Conservation (phyloP, 2,329 filamentous ascomycete genomes). For the Colletotrichum sp. region DNA sequence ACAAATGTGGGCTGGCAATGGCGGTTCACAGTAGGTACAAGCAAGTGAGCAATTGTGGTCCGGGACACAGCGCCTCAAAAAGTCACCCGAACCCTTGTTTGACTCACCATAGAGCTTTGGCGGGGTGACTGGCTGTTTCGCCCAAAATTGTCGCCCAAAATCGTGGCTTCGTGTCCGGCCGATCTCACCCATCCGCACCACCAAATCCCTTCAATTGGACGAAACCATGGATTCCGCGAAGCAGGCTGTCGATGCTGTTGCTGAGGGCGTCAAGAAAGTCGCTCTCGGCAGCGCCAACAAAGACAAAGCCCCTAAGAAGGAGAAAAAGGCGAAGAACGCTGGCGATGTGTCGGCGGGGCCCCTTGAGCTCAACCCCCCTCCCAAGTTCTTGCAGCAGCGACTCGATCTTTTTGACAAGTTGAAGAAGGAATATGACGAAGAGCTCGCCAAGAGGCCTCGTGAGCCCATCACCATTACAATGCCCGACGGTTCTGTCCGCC, state of each 20-base stretch:
- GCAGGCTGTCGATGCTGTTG: constrained; percentile 51
- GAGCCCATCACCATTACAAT: constrained; percentile 78
- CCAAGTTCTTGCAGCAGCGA: constrained; percentile 82
- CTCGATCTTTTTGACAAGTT: constrained; percentile 88
- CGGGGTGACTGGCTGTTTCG: constrained; percentile 18
- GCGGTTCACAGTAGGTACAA: background rate
- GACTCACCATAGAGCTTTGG: constrained; percentile 20
- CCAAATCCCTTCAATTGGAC: constrained; percentile 3
- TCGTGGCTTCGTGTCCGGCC: background rate
- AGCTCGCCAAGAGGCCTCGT: constrained; percentile 73
- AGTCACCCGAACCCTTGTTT: constrained; percentile 15
- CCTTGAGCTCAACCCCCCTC: constrained; percentile 59
- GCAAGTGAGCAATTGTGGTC: background rate
- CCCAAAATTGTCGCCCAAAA: constrained; percentile 8
- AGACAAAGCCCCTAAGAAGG: constrained; percentile 56
- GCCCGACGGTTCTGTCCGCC: constrained; percentile 71
- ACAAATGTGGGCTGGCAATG: background rate
- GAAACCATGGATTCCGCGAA: constrained; percentile 53
- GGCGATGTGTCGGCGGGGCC: constrained; percentile 42
- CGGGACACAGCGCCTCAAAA: background rate
- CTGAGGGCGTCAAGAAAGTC: constrained; percentile 66
- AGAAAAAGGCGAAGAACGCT: constrained; percentile 47
- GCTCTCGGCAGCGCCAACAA: constrained; percentile 53
- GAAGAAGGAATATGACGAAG: constrained; percentile 82
- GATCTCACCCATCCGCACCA: background rate